A percentile compares a stretch with the other conserved stretches of the same genome.
These are phyloP conservation scores for Talaromyces nanjingensis DNA, from an alignment of 495 filamentous ascomycete species.

Conservation along the genomic window DNA sequence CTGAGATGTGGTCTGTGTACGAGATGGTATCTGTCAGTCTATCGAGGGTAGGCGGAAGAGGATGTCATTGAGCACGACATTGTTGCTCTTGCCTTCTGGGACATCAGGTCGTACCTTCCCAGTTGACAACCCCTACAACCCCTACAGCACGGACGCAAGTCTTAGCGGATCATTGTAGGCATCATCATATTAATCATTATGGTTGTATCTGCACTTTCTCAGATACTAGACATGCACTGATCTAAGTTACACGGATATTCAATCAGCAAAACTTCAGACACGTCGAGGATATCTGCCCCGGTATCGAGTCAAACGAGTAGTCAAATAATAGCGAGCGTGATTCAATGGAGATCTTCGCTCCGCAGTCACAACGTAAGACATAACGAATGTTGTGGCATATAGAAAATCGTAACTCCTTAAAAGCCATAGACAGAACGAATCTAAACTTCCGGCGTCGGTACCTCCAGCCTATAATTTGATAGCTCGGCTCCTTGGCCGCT, in stretches of 20 bases:
- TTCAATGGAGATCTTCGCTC: background rate
- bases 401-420: background rate
- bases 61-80: background rate
- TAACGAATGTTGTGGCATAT: background rate
- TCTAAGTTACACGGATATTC: background rate
- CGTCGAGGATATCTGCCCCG: background rate
- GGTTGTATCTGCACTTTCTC: background rate
- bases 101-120: background rate
- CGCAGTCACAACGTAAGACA: background rate
- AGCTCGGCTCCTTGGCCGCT: conserved; percentile 69
- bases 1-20: background rate
- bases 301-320: background rate
- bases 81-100: background rate
- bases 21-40: background rate
- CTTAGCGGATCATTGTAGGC: background rate
- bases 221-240: background rate
- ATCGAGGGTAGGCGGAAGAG: background rate
- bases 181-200: background rate
- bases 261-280: background rate
- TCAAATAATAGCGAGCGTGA: background rate
- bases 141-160: background rate
- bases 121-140: background rate
- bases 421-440: background rate
- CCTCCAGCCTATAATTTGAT: conserved; percentile 41
- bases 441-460: conserved; percentile 22